Evolutionary conservation across 495 filamentous ascomycete genomes (phyloP), one percentile per base, ranked within the genome.

Genomic region (Poronia punctata): DNA sequence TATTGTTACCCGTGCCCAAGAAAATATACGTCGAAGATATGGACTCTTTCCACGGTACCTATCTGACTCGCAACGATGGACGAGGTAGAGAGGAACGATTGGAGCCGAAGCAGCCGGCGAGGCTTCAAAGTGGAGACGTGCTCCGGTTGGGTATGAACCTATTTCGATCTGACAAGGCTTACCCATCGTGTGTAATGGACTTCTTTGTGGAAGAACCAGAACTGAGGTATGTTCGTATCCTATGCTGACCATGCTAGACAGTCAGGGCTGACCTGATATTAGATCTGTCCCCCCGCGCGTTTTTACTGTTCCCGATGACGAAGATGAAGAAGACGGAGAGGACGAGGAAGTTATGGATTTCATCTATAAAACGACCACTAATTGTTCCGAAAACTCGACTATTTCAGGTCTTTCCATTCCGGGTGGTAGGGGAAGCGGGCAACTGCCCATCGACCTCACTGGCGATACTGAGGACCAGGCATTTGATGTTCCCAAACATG

Each of bases 1-100:
- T 38, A 15, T 32, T 38, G 16, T 38, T 8, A 24, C 32, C 7
- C 37, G n/a, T n/a, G n/a, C n/a, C n/a, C n/a, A n/a, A 77, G 67
- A 45, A 43, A 8, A 45, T 78, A 1, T 49, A 51, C 8, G 59
- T 79, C 36, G 54, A 44, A 20, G 76, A 79, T 27, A 54, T 70
- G 3, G 68, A 68, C 15, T 76, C 72, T 5, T 74, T 80, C 45
- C 77, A 82, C 45, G 77, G 77, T 18, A 82, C 76, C 0, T 72
- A 45, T 23, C 39, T 75, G 33, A 65, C 60, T 17, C 43, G 44
- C 18, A 57, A 60, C 9, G 42, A 60, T 25, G 45, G 62, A 15
- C 7, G 12, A 2, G 18, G 34, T n/a, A 33, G 55, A 7, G 35
- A 45, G 40, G 38, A 28, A 11, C 49, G 39, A 17, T 25, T 53